phyloP scores from a whole-genome alignment of 1,284 basidiomycete species.

The Pholiota adiposa region DNA sequence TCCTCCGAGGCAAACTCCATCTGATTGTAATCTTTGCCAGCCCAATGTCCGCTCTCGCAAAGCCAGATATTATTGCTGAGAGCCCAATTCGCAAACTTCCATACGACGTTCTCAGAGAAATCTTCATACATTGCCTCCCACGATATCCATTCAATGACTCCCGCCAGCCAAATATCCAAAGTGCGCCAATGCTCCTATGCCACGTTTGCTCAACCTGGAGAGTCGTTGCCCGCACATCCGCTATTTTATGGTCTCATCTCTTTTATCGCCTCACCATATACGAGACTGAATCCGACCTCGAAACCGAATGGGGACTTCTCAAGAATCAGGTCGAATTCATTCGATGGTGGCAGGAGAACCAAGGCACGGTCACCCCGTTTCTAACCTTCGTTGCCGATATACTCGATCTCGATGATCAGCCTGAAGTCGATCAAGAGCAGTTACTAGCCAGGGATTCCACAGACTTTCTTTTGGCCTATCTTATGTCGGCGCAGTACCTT shows the following conservation, averaged over 20 bases:
- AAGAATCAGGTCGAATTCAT: neutral
- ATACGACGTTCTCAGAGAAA: neutral
- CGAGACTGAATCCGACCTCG: neutral
- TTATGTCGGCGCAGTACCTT: neutral
- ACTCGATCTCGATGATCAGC: neutral
- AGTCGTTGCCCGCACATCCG: neutral
- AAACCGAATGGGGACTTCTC: neutral
- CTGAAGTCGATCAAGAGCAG: neutral
- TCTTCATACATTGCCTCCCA: neutral
- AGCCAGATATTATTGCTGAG: too few relatives aligned
- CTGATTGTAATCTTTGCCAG: too few relatives aligned
- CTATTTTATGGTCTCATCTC: neutral
- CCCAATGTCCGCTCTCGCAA: too few relatives aligned
- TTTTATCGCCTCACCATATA: neutral
- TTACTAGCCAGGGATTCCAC: neutral
- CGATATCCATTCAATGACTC: neutral
- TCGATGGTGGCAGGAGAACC: neutral
- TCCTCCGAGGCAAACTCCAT: too few relatives aligned
- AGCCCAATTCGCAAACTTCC: neutral
- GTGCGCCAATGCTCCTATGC: neutral
- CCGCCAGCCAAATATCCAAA: neutral
- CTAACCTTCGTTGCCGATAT: neutral
- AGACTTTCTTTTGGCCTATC: neutral
- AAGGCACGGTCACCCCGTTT: neutral
- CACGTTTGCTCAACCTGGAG: neutral